Conservation (phyloP, 2,329 filamentous ascomycete genomes). For the Apiospora aurea region DNA sequence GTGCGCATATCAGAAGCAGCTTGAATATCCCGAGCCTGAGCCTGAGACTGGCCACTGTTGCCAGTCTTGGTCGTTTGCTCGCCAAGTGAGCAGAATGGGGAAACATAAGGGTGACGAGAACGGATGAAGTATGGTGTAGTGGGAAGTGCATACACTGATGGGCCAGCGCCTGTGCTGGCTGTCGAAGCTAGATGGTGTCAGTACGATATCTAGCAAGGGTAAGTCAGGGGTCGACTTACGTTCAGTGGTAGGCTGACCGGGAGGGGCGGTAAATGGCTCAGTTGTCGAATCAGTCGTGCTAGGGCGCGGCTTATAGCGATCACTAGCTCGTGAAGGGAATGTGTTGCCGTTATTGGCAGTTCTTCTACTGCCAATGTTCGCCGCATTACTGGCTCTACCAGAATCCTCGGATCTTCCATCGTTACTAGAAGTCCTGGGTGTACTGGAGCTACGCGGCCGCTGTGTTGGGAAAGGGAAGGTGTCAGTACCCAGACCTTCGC, state of each 20-base stretch:
- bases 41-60: slow-evolving; percentile 6
- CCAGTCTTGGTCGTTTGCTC: slow-evolving; percentile 16
- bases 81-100: background rate
- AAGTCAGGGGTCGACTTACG: background rate
- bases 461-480: slow-evolving; percentile 35
- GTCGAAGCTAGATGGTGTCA: slow-evolving; percentile 31
- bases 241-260: background rate
- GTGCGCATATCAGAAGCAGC: slow-evolving; percentile 26
- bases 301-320: slow-evolving; percentile 34
- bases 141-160: slow-evolving; percentile 56
- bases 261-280: background rate
- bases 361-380: slow-evolving; percentile 26
- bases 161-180: slow-evolving; percentile 39
- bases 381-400: slow-evolving; percentile 29
- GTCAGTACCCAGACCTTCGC: slow-evolving; percentile 32
- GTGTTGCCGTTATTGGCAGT: slow-evolving; percentile 25
- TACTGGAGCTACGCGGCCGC: slow-evolving; percentile 39
- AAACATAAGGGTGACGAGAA: background rate
- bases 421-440: slow-evolving; percentile 38
- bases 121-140: slow-evolving; percentile 26
- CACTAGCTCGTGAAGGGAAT: slow-evolving; percentile 33
- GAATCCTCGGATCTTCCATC: slow-evolving; percentile 38
- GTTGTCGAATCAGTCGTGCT: slow-evolving; percentile 24
- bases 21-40: slow-evolving; percentile 4
- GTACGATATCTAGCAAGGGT: slow-evolving; percentile 13